Base-by-base conservation (phyloP, 495 filamentous ascomycete species). In the Aspergillus avenaceus region DNA sequence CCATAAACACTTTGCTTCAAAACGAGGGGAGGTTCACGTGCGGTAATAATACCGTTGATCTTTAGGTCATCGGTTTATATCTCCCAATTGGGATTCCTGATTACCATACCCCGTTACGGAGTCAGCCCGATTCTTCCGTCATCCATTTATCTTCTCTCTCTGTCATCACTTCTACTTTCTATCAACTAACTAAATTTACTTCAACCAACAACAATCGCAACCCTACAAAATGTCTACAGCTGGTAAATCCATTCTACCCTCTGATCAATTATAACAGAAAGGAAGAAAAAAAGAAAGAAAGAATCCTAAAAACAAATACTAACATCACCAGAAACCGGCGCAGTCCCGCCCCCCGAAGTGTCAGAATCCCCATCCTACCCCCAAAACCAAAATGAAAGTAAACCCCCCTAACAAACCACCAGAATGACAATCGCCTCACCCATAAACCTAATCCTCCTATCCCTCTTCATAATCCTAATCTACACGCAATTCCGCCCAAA, bases 381-480 rank as follows among this genome's bases (percentile, higher is more conserved):
- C 25, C 31, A 2, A 26, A 31, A 13, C 14, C n/a, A n/a, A n/a
- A n/a, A n/a, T n/a, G n/a, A n/a, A n/a, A n/a, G n/a, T n/a, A n/a
- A 21, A 1, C 21, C 16, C 18, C 18, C 27, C 37, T 38, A 23
- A 28, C 47, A 18, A 16, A 37, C 36, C 38, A 24, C 6, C 62
- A 83, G 80, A 47, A 75, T 79, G 63, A 71, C 79, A 16, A 72
- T 95, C 59, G 73, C 84, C 52, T 84, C 89, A 3, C 90, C 90
- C 3, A 84, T 93, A 55, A 95, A 95, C 71, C 62, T 87, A 25
- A 74, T 91, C 55, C 82, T 95, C 49, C 60, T 88, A 58, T 77
- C 79, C 43, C 72, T 90, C 47, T 79, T 89, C 59, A 57, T 85
- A 45, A 78, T 88, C 64, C 75, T 89, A 16, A 64, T 84, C 49